A percentile compares a stretch with the other conserved stretches of the same genome.
Evolutionary conservation across 257 asterid species (phyloP).

Genomic region (Cordia subcordata): DNA sequence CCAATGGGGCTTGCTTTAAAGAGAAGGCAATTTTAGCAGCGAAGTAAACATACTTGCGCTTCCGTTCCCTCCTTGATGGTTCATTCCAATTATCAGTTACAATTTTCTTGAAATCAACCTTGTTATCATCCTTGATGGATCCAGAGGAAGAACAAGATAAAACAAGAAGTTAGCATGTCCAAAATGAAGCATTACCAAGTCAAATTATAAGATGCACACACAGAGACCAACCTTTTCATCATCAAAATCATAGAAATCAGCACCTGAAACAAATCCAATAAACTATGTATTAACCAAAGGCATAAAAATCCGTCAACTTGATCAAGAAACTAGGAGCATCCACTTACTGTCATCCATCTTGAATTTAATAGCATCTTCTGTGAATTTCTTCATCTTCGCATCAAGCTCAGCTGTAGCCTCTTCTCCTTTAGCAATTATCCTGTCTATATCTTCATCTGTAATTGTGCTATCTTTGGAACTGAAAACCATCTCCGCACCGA

Average conservation of each 20-base stretch:
- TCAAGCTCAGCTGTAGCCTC: slow-evolving; percentile 99
- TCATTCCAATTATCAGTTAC: slow-evolving; percentile 91
- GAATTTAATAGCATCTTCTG: slow-evolving; percentile 97
- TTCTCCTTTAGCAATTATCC: slow-evolving; percentile 99
- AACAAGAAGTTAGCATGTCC: slow-evolving; percentile 2
- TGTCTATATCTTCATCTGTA: slow-evolving; percentile 97
- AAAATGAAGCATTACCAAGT: slow-evolving; percentile 2
- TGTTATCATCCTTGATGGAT: slow-evolving; percentile 66
- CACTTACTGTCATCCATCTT: slow-evolving; percentile 97
- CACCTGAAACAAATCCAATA: slow-evolving; percentile 57
- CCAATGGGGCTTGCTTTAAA: not conserved
- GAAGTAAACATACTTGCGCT: slow-evolving; percentile 76
- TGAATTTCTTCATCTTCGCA: slow-evolving; percentile 97
- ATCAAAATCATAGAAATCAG: slow-evolving; percentile 93
- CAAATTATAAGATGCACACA: not conserved
- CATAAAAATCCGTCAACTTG: not conserved
- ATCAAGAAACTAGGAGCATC: not conserved
- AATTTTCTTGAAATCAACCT: slow-evolving; percentile 91
- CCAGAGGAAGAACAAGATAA: not conserved
- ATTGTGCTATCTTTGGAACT: slow-evolving; percentile 98
- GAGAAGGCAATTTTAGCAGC: slow-evolving; percentile 6
- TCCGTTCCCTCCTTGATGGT: slow-evolving; percentile 91
- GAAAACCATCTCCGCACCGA: slow-evolving; percentile 99
- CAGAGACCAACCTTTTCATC: slow-evolving; percentile 65
- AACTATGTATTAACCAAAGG: slow-evolving; percentile 25